Base-by-base conservation (phyloP, 768 basidiomycete species). In the Boletus rufocinnamomeus region DNA sequence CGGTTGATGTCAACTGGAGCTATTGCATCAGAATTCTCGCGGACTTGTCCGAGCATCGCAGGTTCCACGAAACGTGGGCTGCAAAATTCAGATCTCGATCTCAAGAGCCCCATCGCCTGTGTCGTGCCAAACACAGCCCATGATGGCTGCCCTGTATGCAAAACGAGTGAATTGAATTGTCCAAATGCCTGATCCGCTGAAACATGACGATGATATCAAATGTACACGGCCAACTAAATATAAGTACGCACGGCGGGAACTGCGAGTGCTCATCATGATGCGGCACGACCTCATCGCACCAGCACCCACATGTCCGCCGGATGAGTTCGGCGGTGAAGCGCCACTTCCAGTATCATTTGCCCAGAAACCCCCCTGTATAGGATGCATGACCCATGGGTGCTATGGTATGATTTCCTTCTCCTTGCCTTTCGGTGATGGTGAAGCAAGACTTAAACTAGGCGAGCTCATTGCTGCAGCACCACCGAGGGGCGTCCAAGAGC, bases 371-470 rank as follows among this genome's bases (percentile, higher is more conserved):
- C 23, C 30, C 44, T 28, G 25, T 27, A 27, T 25, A 19, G 44
- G 30, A 46, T 11, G 45, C 16, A 13, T 3, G 41, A 30, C 30
- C 34, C 28, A 25, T 19, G 27, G 47, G 34, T 55, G 57, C 41
- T 44, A 69, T 59, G 63, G 52, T 53, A 61, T 19, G 16, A 64
- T 11, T 55, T 75, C 79, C 60, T 74, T 79, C 54, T 79, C 80
- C 66, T 82, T 82, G 48, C 82, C 81, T 63, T 81, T 82, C 45
- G 73, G 65, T 44, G 72, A 72, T 25, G 78, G 74, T n/a, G 79
- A 75, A 7, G 49, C 45, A 8, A 75, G 64, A 21, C 67, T 62
- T 23, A 81, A 64, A 56, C 73, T 77, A 0, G 81, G 78, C n/a
- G 73, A 71, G 64, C 76, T 80, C 5, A 73, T 71, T 2, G 72